Percentiles rank a stretch among this genome's conserved stretches.
These are phyloP conservation scores for Chrysoporthe cubensis DNA, from an alignment of 2,329 filamentous ascomycete genomes.

Conservation along the genomic window DNA sequence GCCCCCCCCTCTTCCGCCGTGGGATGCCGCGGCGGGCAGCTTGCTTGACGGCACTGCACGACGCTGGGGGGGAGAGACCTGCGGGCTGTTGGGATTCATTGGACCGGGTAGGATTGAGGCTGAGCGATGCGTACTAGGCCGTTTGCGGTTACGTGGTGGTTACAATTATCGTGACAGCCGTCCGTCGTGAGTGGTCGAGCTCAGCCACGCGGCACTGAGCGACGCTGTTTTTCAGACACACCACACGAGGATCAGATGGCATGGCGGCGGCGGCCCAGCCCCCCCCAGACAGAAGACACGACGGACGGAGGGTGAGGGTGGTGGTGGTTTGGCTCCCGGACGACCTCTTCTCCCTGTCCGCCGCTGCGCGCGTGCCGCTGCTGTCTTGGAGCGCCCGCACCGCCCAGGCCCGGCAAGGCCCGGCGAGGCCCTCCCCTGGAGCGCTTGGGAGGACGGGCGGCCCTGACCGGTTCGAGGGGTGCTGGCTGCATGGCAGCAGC, in stretches of 20 bases:
- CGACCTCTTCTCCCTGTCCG: too few species aligned
- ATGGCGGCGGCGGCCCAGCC: not conserved
- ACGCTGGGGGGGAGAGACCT: not conserved
- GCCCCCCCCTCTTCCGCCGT: not conserved
- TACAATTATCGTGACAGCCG: not conserved
- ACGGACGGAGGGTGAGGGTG: too few species aligned
- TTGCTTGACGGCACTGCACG: not conserved
- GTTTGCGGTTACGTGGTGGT: conserved; percentile 8
- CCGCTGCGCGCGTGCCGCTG: too few species aligned
- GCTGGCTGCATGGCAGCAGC: too few species aligned
- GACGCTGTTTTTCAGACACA: not conserved
- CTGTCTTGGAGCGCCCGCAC: too few species aligned
- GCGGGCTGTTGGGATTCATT: not conserved
- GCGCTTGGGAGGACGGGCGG: too few species aligned
- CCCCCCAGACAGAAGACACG: too few species aligned
- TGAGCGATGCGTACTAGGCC: conserved; percentile 9
- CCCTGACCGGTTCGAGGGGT: too few species aligned
- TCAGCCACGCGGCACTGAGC: not conserved
- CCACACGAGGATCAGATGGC: conserved; percentile 7
- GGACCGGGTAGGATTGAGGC: conserved; percentile 16
- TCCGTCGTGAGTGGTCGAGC: conserved; percentile 8
- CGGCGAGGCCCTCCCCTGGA: too few species aligned
- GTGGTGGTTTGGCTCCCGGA: too few species aligned
- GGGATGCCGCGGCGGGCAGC: not conserved
- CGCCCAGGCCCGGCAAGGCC: too few species aligned